Evolutionary conservation across 805 yeast genomes (phyloP).

Genomic region (Nematodospora valgi): DNA sequence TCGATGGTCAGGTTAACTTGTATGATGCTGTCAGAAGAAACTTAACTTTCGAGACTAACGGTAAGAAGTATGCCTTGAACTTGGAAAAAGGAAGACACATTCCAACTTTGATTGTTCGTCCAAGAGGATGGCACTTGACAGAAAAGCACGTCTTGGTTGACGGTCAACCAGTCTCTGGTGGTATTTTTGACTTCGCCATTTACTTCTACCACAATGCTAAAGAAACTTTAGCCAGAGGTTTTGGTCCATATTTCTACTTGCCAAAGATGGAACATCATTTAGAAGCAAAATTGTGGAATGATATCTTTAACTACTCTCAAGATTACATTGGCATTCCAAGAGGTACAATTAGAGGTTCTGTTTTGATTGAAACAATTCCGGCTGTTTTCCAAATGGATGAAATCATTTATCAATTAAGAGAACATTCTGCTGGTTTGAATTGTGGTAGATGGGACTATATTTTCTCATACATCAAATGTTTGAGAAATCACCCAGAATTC

Average conservation of each 20-base stretch:
- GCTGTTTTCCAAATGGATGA: conserved; percentile 88
- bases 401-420: conserved; percentile 71
- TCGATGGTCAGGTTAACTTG: conserved; percentile 77
- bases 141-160: conserved; percentile 71
- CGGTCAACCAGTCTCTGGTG: conserved; percentile 75
- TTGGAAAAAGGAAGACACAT: conserved; percentile 51
- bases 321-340: conserved; percentile 65
- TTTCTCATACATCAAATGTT: conserved; percentile 73
- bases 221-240: conserved; percentile 57
- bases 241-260: conserved; percentile 78
- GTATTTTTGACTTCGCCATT: conserved; percentile 74
- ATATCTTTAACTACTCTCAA: conserved; percentile 71
- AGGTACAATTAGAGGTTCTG: conserved; percentile 80
- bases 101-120: conserved; percentile 79
- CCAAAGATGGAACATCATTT: conserved; percentile 86
- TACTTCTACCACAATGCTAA: conserved; percentile 75
- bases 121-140: conserved; percentile 85
- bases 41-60: conserved; percentile 40
- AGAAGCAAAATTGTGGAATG: conserved; percentile 84
- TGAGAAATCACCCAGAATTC: conserved; percentile 64
- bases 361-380: conserved; percentile 77
- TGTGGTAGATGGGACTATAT: conserved; percentile 92
- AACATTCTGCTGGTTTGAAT: conserved; percentile 76
- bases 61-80: conserved; percentile 43
- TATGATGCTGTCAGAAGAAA: conserved; percentile 73